Base-by-base conservation (phyloP, 805 yeast genomes). In the Yarrowia sp. region DNA sequence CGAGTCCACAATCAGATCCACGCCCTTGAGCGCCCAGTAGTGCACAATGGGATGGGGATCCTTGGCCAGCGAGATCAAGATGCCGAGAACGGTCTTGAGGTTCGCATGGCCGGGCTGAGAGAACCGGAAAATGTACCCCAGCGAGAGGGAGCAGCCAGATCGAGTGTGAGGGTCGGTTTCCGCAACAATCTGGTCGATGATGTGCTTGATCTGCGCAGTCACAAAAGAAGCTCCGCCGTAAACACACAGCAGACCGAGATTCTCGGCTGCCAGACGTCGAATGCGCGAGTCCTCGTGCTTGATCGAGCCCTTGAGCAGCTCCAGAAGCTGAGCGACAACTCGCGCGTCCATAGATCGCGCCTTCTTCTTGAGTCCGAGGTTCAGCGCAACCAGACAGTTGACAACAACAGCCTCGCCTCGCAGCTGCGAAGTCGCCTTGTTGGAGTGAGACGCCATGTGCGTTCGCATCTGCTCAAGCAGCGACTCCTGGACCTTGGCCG, bases 31-130 rank as follows among this genome's bases (percentile, higher is more conserved):
- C 0, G 93, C 79, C 79, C 91, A 86, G 61, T 82, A 80, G 70
- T 89, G 92, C 16, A 94, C 91, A 0, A 83, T 75, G 0, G 97
- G 97, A 70, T 92, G 93, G 0, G 97, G 92, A 72, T 93, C 98
- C 19, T 75, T 75, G 4, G 85, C 71, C 27, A 93, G 76, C 14
- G 88, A 84, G 36, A 80, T 72, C 2, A 85, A 69, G 4, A 90
- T 83, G 33, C 84, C 84, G 62, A 80, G 76, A 3, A 86, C 80
- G 4, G 81, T 69, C 51, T 74, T 70, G 62, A 81, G 75, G 31
- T 78, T 77, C 0, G 76, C 69, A 2, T 61, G 49, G 13, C 74
- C 71, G 0, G 80, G 72, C 58, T 68, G 68, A 66, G 72, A 68
- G 13, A 74, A 73, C 2, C 73, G 70, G 31, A 70, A 77, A 24